phyloP scores from a whole-genome alignment of 768 basidiomycete genomes.

The Tulasnella sp. region DNA sequence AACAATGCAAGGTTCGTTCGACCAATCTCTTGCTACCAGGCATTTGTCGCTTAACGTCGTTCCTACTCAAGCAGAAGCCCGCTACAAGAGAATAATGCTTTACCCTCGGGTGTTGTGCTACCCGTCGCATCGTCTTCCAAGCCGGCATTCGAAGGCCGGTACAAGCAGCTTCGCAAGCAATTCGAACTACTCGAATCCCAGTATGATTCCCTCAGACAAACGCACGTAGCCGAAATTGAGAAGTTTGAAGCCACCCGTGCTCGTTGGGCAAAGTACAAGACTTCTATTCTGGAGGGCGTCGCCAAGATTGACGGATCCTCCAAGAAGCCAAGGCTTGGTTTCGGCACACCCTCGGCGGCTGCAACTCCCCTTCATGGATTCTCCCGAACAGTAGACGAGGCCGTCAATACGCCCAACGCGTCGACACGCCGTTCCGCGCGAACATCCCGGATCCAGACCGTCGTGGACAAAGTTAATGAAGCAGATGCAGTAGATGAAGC shows the following conservation, averaged over 20 bases:
- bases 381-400: not conserved
- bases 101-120: not conserved
- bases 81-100: not conserved
- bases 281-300: not conserved
- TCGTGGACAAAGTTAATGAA: not conserved
- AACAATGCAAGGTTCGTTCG: not conserved
- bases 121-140: not conserved
- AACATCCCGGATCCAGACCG: not conserved
- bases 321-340: not conserved
- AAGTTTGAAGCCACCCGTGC: not conserved
- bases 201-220: not conserved
- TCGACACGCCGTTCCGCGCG: not conserved
- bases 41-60: not conserved
- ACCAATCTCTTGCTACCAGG: not conserved
- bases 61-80: not conserved
- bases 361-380: not conserved
- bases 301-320: not conserved
- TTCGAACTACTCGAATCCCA: not conserved
- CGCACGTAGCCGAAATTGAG: not conserved
- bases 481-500: not conserved
- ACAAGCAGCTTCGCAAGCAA: not conserved
- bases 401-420: not conserved
- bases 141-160: conserved; percentile 7
- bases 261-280: conserved; percentile 5
- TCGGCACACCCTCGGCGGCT: not conserved